Conservation (phyloP, 495 filamentous ascomycete genomes). For the Aspergillus homomorphus region DNA sequence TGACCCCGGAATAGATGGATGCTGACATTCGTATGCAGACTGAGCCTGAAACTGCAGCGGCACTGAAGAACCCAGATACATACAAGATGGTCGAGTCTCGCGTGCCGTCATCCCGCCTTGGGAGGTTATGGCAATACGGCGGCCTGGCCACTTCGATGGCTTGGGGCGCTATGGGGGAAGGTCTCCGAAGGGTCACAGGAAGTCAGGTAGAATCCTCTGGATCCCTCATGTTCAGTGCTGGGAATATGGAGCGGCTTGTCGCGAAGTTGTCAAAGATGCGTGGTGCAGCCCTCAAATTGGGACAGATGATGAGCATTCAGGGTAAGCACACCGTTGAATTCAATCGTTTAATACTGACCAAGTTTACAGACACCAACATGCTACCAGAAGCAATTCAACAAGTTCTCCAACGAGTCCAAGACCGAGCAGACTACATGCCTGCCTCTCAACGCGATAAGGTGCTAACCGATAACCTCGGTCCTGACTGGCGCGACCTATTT, state of each 20-base stretch:
- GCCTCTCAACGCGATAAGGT: conserved; percentile 85
- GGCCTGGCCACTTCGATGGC: conserved; percentile 93
- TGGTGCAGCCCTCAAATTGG: conserved; percentile 95
- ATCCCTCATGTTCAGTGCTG: conserved; percentile 82
- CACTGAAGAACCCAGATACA: conserved; percentile 21
- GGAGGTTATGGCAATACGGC: conserved; percentile 90
- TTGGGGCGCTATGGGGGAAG: conserved; percentile 85
- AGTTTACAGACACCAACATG: conserved; percentile 76
- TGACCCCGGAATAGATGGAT: background rate
- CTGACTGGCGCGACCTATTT: conserved; percentile 83
- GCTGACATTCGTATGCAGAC: conserved; percentile 15
- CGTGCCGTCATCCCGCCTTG: conserved; percentile 83
- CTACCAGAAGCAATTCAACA: conserved; percentile 79
- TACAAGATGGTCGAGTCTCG: conserved; percentile 85
- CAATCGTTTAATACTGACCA: background rate
- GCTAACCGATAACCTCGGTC: conserved; percentile 70
- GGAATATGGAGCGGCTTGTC: conserved; percentile 89
- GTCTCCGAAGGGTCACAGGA: conserved; percentile 66
- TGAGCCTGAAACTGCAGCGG: conserved; percentile 11
- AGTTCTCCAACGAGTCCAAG: conserved; percentile 90
- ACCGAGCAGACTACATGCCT: conserved; percentile 98
- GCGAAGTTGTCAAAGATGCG: conserved; percentile 92
- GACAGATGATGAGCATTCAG: conserved; percentile 97
- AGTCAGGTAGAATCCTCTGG: conserved; percentile 57
- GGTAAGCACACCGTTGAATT: conserved; percentile 37